phyloP scores from a whole-genome alignment of 2,329 filamentous ascomycete genomes.

The Hymenoscyphus fructigenus region DNA sequence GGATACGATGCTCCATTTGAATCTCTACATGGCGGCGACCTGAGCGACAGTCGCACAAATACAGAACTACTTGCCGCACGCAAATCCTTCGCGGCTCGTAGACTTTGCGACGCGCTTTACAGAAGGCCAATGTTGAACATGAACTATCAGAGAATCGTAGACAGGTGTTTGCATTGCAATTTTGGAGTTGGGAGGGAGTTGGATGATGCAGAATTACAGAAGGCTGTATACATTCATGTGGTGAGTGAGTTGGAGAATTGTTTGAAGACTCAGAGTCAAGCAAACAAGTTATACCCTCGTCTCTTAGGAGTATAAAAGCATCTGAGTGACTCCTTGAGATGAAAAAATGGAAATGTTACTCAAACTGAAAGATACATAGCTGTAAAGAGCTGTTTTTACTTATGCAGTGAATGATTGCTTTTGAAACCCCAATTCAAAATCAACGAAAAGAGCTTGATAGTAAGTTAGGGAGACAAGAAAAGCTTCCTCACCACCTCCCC shows the following conservation, averaged over 20 bases:
- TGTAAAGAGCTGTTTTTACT: too few species aligned
- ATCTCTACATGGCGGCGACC: too few species aligned
- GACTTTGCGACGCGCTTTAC: not conserved
- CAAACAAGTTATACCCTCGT: not conserved
- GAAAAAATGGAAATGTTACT: too few species aligned
- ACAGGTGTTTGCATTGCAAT: not conserved
- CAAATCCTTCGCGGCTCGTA: not conserved
- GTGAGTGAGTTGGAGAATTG: not conserved
- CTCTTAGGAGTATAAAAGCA: not conserved
- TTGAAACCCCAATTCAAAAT: too few species aligned
- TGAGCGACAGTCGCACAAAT: not conserved
- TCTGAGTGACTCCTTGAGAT: too few species aligned
- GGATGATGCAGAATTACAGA: not conserved
- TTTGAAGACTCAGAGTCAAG: not conserved
- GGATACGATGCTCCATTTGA: not conserved
- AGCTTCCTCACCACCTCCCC: too few species aligned
- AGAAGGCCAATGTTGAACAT: not conserved
- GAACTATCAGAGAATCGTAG: not conserved
- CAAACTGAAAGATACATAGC: too few species aligned
- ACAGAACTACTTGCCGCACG: not conserved
- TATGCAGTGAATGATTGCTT: too few species aligned
- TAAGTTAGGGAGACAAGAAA: too few species aligned
- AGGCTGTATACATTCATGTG: not conserved
- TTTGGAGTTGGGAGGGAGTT: not conserved
- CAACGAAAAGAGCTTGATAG: too few species aligned